Conservation (phyloP, 306 rosid genomes). For the Prunus padus region DNA sequence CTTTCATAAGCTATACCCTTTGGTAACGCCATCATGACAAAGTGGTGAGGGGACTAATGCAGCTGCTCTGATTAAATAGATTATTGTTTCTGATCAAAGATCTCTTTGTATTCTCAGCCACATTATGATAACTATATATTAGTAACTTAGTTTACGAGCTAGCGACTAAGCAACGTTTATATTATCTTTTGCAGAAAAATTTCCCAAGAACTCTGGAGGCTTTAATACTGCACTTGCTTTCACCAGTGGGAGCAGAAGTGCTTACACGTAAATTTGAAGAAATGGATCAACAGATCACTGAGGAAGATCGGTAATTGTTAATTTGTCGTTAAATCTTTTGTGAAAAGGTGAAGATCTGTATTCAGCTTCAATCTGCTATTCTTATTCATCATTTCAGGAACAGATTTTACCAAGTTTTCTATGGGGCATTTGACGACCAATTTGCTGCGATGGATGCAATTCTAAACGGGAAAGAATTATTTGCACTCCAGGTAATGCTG, state of each 20-base stretch:
- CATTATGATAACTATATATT: slow-evolving; percentile 17
- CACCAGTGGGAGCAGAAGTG: slow-evolving; percentile 87
- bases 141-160: not conserved
- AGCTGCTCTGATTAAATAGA: slow-evolving; percentile 2
- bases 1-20: not conserved
- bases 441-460: slow-evolving; percentile 82
- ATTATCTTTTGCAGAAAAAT: slow-evolving; percentile 49
- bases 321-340: not conserved
- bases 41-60: slow-evolving; percentile 4
- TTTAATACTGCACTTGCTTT: slow-evolving; percentile 76
- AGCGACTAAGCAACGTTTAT: slow-evolving; percentile 15
- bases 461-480: slow-evolving; percentile 78
- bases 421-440: slow-evolving; percentile 83
- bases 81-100: not conserved
- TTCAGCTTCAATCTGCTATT: slow-evolving; percentile 9
- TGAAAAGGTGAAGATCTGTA: slow-evolving; percentile 23
- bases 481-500: slow-evolving; percentile 68
- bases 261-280: slow-evolving; percentile 87
- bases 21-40: not conserved
- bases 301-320: slow-evolving; percentile 66
- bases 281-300: slow-evolving; percentile 64
- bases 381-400: slow-evolving; percentile 40
- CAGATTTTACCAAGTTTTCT: slow-evolving; percentile 71
- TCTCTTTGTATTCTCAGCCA: slow-evolving; percentile 12
- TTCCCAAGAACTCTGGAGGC: slow-evolving; percentile 95